These are phyloP conservation scores for Rhynchospora breviuscula DNA, from an alignment of 176 grass and related monocot species.

Conservation along the genomic window DNA sequence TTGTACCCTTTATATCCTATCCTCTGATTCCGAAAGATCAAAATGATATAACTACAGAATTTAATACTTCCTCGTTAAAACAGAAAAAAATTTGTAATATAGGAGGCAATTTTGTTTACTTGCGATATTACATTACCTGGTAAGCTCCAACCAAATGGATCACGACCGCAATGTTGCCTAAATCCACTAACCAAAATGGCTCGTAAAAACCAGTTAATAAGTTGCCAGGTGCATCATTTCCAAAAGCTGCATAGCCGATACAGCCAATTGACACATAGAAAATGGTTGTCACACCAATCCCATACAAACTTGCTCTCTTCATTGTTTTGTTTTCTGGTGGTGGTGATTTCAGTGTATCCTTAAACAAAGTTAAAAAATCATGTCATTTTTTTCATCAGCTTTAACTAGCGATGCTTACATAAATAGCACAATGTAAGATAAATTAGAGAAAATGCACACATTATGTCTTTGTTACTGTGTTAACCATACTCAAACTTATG, in stretches of 20 bases:
- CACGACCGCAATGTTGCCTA: slow-evolving; percentile 71
- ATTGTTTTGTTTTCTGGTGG: slow-evolving; percentile 93
- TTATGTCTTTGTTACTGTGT: background rate
- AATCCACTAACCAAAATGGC: slow-evolving; percentile 85
- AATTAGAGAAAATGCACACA: background rate
- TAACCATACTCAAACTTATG: background rate
- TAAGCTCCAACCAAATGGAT: slow-evolving; percentile 75
- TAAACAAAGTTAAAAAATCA: background rate
- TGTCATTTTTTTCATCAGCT: background rate
- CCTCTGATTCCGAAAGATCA: background rate
- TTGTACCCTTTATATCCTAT: background rate
- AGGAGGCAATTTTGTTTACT: background rate
- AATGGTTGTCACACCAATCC: slow-evolving; percentile 62
- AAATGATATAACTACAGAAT: background rate
- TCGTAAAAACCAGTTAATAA: slow-evolving; percentile 86
- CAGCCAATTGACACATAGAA: slow-evolving; percentile 93
- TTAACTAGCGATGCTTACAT: background rate
- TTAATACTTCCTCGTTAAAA: background rate
- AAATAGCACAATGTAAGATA: background rate
- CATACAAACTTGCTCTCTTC: slow-evolving; percentile 84
- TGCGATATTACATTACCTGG: slow-evolving; percentile 34
- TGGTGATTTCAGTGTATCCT: slow-evolving; percentile 81
- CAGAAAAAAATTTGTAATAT: background rate
- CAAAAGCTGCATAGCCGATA: slow-evolving; percentile 85
- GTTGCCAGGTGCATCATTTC: slow-evolving; percentile 75